Percentiles rank a stretch among this genome's conserved stretches.
Conservation (phyloP, 495 filamentous ascomycete genomes). For the Pyronema omphalodes region DNA sequence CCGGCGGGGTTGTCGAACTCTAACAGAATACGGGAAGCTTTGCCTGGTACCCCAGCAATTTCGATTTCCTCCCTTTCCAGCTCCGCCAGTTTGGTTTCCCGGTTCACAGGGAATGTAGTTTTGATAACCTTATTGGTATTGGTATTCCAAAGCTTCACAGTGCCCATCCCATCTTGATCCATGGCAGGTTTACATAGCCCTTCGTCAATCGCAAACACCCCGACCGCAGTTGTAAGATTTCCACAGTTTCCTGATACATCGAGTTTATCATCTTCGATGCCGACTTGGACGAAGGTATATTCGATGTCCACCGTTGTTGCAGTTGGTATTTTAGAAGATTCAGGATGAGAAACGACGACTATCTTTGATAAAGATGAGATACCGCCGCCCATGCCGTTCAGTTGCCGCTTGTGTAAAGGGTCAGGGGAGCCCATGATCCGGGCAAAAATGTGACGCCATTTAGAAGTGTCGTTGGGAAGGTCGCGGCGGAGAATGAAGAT, state of each 20-base stretch:
- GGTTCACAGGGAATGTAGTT: slow-evolving; percentile 6
- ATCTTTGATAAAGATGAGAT: slow-evolving; percentile 53
- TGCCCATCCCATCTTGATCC: slow-evolving; percentile 27
- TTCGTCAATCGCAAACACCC: slow-evolving; percentile 43
- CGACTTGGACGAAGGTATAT: slow-evolving; percentile 54
- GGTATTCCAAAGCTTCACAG: slow-evolving; percentile 36
- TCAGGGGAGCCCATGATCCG: slow-evolving; percentile 50
- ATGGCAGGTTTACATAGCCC: slow-evolving; percentile 26
- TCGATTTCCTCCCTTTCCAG: slow-evolving; percentile 36
- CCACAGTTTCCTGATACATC: slow-evolving; percentile 57
- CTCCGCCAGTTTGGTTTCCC: slow-evolving; percentile 15
- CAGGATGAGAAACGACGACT: slow-evolving; percentile 38
- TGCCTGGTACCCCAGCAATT: slow-evolving; percentile 51
- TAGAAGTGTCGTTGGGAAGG: slow-evolving; percentile 30
- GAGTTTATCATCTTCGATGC: slow-evolving; percentile 37
- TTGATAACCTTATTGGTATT: slow-evolving; percentile 35
- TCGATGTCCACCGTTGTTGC: slow-evolving; percentile 34
- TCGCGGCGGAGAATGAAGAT: slow-evolving; percentile 39
- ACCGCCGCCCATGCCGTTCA: slow-evolving; percentile 55
- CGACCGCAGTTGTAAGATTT: slow-evolving; percentile 51
- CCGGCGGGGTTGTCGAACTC: slow-evolving; percentile 50
- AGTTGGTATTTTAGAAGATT: slow-evolving; percentile 14
- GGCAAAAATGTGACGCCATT: slow-evolving; percentile 43
- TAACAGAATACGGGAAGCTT: slow-evolving; percentile 36
- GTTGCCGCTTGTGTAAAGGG: slow-evolving; percentile 41